Base-by-base conservation (phyloP, 176 grass and related monocot species). In the Oryza brachyantha region DNA sequence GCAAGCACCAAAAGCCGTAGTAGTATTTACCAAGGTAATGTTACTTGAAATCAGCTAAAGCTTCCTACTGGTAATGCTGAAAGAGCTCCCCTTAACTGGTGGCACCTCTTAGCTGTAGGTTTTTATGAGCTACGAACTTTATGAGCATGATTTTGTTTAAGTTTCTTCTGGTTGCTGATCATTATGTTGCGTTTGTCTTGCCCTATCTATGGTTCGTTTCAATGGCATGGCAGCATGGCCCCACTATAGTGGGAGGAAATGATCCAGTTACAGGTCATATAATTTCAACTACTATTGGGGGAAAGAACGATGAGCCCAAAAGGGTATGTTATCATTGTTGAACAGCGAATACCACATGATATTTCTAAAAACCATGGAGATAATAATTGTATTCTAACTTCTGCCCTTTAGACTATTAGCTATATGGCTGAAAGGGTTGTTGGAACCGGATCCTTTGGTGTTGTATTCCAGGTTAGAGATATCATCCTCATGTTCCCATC, bases 351-450 rank as follows among this genome's bases (percentile, higher is more conserved):
- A 1, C 7, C 11, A 7, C 17, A 8, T 40, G 10, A 24, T 42
- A 0, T 57, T 83, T 11, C 43, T 31, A 7, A 66, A 42, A 24
- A 55, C 38, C 46, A 76, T 67, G 45, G 29, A 40, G 13, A 67
- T 13, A 14, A 45, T 41, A 59, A 45, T 43, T 64, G 13, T 16
- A 26, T 72, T 63, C 64, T 72, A 64, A 82, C 79, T 73, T 67
- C 45, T 84, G 77, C 19, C 24, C 34, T 73, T 13, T 46, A 90
- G 91, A 90, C 85, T 13, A 93, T 93, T 61, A 93, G 91, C 82
- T 93, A 93, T 66, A 93, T 93, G 91, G 87, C 91, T 1, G 91
- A 93, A 61, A 74, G 81, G 52, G 81, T 93, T 26, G 91, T 93
- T 25, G 91, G 91, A 69, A 90, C 91, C 76, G 91, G 87, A 21